These are phyloP conservation scores for Dioscorea zingiberensis DNA, from an alignment of 106 monocot species.

Conservation along the genomic window DNA sequence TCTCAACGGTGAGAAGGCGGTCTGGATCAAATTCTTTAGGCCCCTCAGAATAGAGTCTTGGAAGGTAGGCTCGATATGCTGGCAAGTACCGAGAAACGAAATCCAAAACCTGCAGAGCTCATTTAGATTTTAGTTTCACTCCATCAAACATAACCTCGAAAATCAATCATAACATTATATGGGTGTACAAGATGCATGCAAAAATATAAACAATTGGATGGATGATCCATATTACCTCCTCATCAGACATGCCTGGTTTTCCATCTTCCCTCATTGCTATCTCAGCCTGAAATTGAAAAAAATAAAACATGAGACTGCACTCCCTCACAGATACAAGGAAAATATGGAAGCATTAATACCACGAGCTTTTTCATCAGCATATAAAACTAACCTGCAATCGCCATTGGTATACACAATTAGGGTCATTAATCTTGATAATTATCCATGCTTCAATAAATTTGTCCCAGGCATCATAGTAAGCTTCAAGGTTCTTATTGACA, in stretches of 20 bases:
- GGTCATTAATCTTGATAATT: conserved; percentile 85
- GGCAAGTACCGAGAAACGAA: conserved; percentile 97
- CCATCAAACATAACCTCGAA: neutral
- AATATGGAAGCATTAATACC: neutral
- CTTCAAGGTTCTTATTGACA: conserved; percentile 88
- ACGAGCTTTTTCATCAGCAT: neutral
- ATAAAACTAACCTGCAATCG: conserved; percentile 66
- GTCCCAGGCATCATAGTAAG: conserved; percentile 89
- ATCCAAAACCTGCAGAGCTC: conserved; percentile 54
- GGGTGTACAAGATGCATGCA: no score
- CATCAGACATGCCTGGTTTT: conserved; percentile 96
- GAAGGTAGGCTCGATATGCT: conserved; percentile 89
- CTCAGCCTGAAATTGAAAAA: conserved; percentile 64
- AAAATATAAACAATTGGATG: neutral
- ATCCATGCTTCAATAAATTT: conserved; percentile 84
- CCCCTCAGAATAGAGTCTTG: conserved; percentile 72
- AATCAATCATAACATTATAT: no score
- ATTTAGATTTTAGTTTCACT: neutral
- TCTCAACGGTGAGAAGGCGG: conserved; percentile 57
- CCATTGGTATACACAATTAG: conserved; percentile 88
- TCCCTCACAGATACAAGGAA: neutral
- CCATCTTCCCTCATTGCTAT: conserved; percentile 93
- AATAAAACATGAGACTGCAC: neutral
- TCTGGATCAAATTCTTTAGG: conserved; percentile 47
- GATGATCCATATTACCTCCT: conserved; percentile 42